Evolutionary conservation across 2,329 filamentous ascomycete species (phyloP).

Genomic region (Basipetospora chlamydospora): DNA sequence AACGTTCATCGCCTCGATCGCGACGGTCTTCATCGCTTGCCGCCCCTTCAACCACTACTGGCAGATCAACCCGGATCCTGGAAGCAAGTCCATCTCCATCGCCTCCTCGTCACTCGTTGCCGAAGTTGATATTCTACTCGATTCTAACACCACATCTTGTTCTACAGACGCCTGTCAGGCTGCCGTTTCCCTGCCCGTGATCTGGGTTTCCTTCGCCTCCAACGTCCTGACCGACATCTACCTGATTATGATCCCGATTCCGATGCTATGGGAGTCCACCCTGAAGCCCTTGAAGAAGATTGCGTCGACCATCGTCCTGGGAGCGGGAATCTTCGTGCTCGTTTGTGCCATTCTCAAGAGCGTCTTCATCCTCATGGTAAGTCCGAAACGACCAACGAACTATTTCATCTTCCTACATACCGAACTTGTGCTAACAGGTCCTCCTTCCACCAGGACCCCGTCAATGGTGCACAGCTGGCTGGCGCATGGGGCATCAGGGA

Average conservation of each 20-base stretch:
- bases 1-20: constrained; percentile 33
- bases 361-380: constrained; percentile 21
- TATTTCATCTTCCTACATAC: too few relatives aligned
- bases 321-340: constrained; percentile 24
- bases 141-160: constrained; percentile 1
- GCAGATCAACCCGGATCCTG: constrained; percentile 45
- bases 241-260: constrained; percentile 41
- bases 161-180: constrained; percentile 29
- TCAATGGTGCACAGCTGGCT: constrained; percentile 24
- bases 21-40: constrained; percentile 37
- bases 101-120: too few relatives aligned
- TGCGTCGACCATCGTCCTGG: constrained; percentile 21
- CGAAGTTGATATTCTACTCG: not conserved
- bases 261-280: constrained; percentile 28
- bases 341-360: constrained; percentile 22
- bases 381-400: too few relatives aligned
- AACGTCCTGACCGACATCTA: constrained; percentile 45
- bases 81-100: constrained; percentile 24
- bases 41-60: constrained; percentile 38
- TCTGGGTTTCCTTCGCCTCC: constrained; percentile 34
- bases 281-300: constrained; percentile 22
- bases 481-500: constrained; percentile 28
- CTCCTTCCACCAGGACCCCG: constrained; percentile 20
- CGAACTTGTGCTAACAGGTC: too few relatives aligned
- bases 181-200: constrained; percentile 32